Conservation (phyloP, 202 grass and related monocot genomes). For the Hordeum pubiflorum region DNA sequence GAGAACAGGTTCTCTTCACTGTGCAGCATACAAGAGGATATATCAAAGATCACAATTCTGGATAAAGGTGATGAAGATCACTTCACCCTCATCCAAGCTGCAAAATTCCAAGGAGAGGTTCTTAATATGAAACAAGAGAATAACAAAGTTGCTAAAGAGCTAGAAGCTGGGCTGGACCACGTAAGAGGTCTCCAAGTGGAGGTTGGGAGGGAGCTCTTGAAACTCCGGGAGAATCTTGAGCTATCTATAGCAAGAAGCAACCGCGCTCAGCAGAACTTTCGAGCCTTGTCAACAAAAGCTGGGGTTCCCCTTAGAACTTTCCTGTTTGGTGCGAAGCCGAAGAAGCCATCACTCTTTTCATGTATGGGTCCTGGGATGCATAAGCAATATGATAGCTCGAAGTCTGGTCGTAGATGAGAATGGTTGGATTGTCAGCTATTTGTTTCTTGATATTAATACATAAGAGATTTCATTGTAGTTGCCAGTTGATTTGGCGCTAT, state of each 20-base stretch:
- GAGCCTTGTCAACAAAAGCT: conserved; percentile 52
- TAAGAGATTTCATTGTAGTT: conserved; percentile 15
- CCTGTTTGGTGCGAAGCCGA: conserved; percentile 76
- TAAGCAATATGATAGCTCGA: conserved; percentile 61
- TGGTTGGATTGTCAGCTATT: conserved; percentile 1
- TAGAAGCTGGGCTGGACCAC: conserved; percentile 69
- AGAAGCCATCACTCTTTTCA: conserved; percentile 88
- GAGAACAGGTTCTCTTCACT: conserved; percentile 62
- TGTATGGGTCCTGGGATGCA: conserved; percentile 84
- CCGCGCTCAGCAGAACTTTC: conserved; percentile 43
- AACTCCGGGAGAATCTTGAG: conserved; percentile 56
- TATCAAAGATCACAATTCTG: conserved; percentile 51
- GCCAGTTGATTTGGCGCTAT: conserved; percentile 8
- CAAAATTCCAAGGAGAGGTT: conserved; percentile 90
- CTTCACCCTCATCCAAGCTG: conserved; percentile 65
- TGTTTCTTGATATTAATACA: conserved; percentile 8
- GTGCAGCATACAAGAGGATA: conserved; percentile 63
- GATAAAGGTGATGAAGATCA: conserved; percentile 39
- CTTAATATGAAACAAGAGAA: conserved; percentile 95
- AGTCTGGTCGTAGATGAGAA: conserved; percentile 38
- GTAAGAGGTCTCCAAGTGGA: conserved; percentile 82
- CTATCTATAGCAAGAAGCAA: conserved; percentile 44
- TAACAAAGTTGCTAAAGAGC: conserved; percentile 80
- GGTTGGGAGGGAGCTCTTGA: conserved; percentile 57
- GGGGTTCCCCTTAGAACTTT: conserved; percentile 76